Base-by-base conservation (phyloP, 768 basidiomycete species). In the Suillus fuscotomentosus region DNA sequence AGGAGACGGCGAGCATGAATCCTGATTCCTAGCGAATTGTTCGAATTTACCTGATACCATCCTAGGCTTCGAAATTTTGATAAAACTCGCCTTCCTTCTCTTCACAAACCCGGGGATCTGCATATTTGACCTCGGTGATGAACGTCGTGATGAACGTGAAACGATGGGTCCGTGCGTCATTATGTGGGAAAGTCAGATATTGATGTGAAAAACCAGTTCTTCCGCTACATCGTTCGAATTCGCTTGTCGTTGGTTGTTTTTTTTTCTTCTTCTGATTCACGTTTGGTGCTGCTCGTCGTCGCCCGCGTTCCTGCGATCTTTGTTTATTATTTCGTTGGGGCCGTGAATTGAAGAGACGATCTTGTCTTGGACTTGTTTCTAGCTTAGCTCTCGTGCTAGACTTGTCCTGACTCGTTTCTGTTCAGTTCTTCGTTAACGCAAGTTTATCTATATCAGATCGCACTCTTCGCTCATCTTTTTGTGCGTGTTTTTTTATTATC, bases 361-460 rank as follows among this genome's bases (percentile, higher is more conserved):
- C 36, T 39, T 39, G 56, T 57, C 56, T 57, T 41, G 56, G 48
- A 42, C 57, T 20, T 42, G 15, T 59, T 24, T 59, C 56, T 57
- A 17, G 51, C 51, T 53, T 31, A 31, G 51, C 51, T 54, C 27
- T 53, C 34, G 53, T 59, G 39, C 56, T 59, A 27, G 56, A 59
- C 56, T 59, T 22, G 56, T 59, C 56, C 27, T 31, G 51, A 53
- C 22, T 24, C 38, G 55, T 57, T 39, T 57, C 56, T 15, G 24
- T 57, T 57, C 56, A 57, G 39, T 59, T 59, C 55, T 57, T 57
- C 55, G 14, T 57, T 57, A 38, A 38, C 36, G 55, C 56, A 59
- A 59, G 57, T 59, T 59, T 59, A 59, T 59, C 57, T 59, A 59
- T 59, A 59, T 53, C 57, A 59, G 42, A 41, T 42, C 57, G 57